A percentile compares a stretch with the other conserved stretches of the same genome.
Evolutionary conservation across 164 flowering plant species (phyloP).

Genomic region (Taxillus chinensis): DNA sequence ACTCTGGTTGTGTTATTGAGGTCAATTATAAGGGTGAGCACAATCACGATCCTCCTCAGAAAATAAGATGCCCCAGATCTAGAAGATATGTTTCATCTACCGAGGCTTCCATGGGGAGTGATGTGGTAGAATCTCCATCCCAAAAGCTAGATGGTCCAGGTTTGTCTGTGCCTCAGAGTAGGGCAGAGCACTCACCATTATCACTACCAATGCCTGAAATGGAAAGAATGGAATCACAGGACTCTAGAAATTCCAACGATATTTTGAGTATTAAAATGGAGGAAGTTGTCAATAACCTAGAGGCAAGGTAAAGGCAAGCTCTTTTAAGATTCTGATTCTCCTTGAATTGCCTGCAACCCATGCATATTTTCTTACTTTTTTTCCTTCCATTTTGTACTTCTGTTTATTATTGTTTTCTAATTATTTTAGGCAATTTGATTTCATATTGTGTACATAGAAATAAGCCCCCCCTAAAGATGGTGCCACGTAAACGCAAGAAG

Average conservation of each 20-base stretch:
- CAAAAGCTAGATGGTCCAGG: not conserved
- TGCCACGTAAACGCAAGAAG: not conserved
- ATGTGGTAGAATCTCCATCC: not conserved
- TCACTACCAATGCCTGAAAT: not conserved
- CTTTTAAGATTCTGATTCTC: not conserved
- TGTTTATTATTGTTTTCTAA: not conserved
- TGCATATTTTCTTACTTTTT: not conserved
- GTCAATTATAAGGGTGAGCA: conserved; percentile 2
- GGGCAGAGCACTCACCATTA: not conserved
- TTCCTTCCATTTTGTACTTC: not conserved
- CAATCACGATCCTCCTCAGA: conserved; percentile 2
- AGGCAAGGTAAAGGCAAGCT: not conserved
- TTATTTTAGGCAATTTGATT: not conserved
- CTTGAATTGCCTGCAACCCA: not conserved
- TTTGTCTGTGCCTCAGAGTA: not conserved
- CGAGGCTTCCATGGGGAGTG: not conserved
- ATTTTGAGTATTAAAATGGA: not conserved
- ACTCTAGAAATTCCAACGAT: not conserved
- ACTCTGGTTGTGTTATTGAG: not conserved
- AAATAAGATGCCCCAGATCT: not conserved
- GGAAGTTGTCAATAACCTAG: not conserved
- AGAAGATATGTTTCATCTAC: not conserved
- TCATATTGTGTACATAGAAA: not conserved
- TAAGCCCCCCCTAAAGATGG: not conserved
- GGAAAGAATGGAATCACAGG: not conserved